Percentiles rank a stretch among this genome's conserved stretches.
phyloP scores from a whole-genome alignment of 306 rosid genomes.

The Citrullus mucosospermus region DNA sequence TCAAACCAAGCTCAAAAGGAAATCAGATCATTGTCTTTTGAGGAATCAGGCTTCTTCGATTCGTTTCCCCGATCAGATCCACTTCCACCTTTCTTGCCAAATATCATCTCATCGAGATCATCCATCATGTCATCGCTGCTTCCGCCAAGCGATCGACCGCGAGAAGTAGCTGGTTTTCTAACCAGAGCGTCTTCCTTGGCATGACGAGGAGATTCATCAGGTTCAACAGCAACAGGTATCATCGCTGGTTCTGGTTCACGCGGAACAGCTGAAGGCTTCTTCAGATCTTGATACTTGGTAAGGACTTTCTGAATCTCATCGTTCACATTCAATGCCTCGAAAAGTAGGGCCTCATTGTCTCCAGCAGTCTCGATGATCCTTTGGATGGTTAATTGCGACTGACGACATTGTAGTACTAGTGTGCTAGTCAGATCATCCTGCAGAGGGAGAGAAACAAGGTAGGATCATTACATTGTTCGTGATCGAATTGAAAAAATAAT shows the following conservation, averaged over 20 bases:
- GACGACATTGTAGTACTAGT: constrained; percentile 83
- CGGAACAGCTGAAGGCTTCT: constrained; percentile 34
- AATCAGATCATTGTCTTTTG: constrained; percentile 72
- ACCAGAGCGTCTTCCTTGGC: constrained; percentile 55
- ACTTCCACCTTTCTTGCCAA: constrained; percentile 65
- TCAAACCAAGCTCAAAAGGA: constrained; percentile 33
- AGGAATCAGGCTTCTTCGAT: constrained; percentile 52
- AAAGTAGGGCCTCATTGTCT: constrained; percentile 86
- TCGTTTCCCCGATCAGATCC: constrained; percentile 43
- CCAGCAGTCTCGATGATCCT: constrained; percentile 72
- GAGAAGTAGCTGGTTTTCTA: constrained; percentile 63
- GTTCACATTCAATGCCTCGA: constrained; percentile 87
- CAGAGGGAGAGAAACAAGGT: neutral
- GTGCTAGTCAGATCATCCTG: constrained; percentile 93
- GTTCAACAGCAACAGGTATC: constrained; percentile 94
- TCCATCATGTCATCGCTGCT: constrained; percentile 88
- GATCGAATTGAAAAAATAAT: neutral
- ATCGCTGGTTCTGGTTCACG: constrained; percentile 80
- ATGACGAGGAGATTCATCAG: constrained; percentile 70
- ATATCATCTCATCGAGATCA: constrained; percentile 98
- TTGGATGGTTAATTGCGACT: constrained; percentile 48
- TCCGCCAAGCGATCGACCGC: constrained; percentile 45
- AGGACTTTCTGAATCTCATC: constrained; percentile 88
- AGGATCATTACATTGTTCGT: neutral
- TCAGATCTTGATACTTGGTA: constrained; percentile 62